phyloP scores from a whole-genome alignment of 1,284 basidiomycete species.

The Cryptococcus deneoformans region DNA sequence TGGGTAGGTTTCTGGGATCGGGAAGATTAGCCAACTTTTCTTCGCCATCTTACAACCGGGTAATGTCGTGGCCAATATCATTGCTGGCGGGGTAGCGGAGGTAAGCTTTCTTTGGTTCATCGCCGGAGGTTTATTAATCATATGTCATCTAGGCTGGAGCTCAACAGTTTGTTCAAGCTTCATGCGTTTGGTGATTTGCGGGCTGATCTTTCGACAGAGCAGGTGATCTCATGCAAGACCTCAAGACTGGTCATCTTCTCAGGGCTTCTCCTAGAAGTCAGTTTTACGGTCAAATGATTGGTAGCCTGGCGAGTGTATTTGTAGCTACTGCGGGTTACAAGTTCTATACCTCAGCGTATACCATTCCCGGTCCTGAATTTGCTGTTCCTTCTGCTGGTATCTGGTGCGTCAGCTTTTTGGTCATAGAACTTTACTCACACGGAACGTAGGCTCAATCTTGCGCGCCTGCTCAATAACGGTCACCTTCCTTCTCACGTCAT shows the following conservation, averaged over 20 bases:
- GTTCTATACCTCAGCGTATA: constrained; percentile 82
- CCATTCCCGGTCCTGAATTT: constrained; percentile 74
- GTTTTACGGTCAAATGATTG: constrained; percentile 84
- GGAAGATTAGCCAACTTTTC: constrained; percentile 90
- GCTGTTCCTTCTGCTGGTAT: constrained; percentile 87
- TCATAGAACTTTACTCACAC: not conserved
- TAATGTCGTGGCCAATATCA: constrained; percentile 91
- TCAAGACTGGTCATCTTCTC: constrained; percentile 91
- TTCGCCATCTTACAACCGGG: constrained; percentile 94
- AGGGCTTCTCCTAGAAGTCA: constrained; percentile 82
- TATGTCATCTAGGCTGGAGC: constrained; percentile 65
- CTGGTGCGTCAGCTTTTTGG: constrained; percentile 43
- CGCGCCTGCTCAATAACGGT: constrained; percentile 77
- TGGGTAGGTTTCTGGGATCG: constrained; percentile 70
- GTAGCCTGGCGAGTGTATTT: constrained; percentile 79
- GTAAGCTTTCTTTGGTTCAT: constrained; percentile 8
- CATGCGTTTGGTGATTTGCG: not conserved
- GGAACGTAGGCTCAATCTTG: constrained; percentile 80
- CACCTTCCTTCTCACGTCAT: constrained; percentile 72
- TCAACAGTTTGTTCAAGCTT: constrained; percentile 64
- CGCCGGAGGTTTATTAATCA: not conserved
- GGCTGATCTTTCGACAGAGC: constrained; percentile 56
- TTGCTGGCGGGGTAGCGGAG: constrained; percentile 94
- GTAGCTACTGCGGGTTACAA: constrained; percentile 84
- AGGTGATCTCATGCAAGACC: constrained; percentile 97